Percentiles rank a stretch among this genome's conserved stretches.
Conservation (phyloP, 2,329 filamentous ascomycete species). For the Ceratocystiopsis sp. region DNA sequence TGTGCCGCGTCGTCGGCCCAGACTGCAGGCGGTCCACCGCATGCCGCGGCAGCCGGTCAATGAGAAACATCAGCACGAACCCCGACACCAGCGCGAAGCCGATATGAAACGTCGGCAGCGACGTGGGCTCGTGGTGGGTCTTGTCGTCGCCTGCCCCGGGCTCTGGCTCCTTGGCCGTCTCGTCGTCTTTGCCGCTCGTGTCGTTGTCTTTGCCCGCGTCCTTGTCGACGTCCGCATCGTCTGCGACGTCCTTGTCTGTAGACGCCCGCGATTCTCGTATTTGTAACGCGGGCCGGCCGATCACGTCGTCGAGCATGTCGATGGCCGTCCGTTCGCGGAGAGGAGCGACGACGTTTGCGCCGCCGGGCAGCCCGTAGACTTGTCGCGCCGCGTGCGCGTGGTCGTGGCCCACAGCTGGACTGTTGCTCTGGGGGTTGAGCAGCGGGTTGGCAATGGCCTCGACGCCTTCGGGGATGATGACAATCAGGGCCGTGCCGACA, state of each 20-base stretch:
- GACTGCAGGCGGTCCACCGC: constrained; percentile 47
- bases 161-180: too few species aligned
- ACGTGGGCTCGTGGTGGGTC: background rate
- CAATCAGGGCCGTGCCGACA: constrained; percentile 85
- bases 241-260: background rate
- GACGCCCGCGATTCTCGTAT: background rate
- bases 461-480: constrained; percentile 94
- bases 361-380: background rate
- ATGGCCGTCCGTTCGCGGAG: background rate
- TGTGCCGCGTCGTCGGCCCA: constrained; percentile 58
- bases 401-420: too few species aligned
- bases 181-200: constrained; percentile 2
- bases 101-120: constrained; percentile 55
- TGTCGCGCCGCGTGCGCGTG: background rate
- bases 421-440: constrained; percentile 1
- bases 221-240: background rate
- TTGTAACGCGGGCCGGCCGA: background rate
- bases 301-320: background rate
- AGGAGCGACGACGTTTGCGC: background rate
- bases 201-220: constrained; percentile 15
- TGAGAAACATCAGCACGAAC: constrained; percentile 92
- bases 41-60: constrained; percentile 70
- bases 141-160: constrained; percentile 13
- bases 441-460: constrained; percentile 61
- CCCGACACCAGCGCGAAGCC: constrained; percentile 75